Evolutionary conservation across 2,329 filamentous ascomycete genomes (phyloP), one percentile per base, ranked within the genome.

Genomic region (Beauveria scarabaeidicola): DNA sequence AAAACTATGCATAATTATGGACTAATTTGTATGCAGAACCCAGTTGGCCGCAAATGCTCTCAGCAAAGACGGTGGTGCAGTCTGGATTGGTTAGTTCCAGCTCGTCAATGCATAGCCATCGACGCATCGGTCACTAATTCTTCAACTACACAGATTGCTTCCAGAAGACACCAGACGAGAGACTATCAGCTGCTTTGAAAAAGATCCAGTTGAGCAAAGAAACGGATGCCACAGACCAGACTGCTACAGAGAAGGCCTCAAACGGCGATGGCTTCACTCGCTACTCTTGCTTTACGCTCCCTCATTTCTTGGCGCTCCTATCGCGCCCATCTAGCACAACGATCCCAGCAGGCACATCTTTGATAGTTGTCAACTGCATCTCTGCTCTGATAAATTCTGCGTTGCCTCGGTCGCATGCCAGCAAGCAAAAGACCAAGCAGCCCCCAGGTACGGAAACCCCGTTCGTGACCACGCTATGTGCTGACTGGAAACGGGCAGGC

Each of bases 281-380:
- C 62, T 83, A 80, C 66, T 73, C 72, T 36, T 82, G 80, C 63
- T 73, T 80, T 3, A 86, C 80, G 53, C 80, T 96, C 43, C 80
- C 86, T 53, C 86, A 95, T 72, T 78, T 90, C 61, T 79, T 97
- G 60, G 88, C 90, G 11, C 75, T 96, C 32, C 76, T 95, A 47
- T 81, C 86, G 54, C 82, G 86, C 57, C 84, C 88, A n/a, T 83
- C 85, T 1, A 68, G 78, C 2, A 73, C 74, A 10, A 86, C 89
- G 62, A 82, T 91, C 52, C 83, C 88, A 1, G 61, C 71, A 25
- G 77, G 78, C 32, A 87, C 88, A 11, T 80, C 81, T 25, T 77
- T 97, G 1, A 73, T 97, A 41, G 78, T 97, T 13, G 77, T 97
- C 63, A 91, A 95, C 70, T 87, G 87, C 3, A 74, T 95, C 21